Evolutionary conservation across 257 asterid species (phyloP).

Genomic region (Agastache rugosa): DNA sequence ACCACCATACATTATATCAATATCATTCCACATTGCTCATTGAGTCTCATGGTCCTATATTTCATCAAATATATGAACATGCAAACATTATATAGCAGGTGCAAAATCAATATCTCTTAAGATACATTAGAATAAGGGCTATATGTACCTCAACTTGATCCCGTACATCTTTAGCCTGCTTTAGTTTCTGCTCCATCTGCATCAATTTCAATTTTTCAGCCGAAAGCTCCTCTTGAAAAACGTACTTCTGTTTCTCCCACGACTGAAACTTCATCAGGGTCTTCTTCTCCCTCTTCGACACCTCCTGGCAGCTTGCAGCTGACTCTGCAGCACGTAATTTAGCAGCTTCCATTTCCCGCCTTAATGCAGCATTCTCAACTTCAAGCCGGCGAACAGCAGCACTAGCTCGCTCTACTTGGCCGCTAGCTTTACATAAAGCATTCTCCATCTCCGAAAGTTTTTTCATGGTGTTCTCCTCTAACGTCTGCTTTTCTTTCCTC

Average conservation of each 20-base stretch:
- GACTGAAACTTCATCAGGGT: slow-evolving; percentile 70
- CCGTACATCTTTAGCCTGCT: slow-evolving; percentile 60
- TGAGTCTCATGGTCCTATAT: slow-evolving; percentile 11
- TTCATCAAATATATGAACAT: slow-evolving; percentile 7
- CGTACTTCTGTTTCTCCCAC: slow-evolving; percentile 87
- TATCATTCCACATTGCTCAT: slow-evolving; percentile 15
- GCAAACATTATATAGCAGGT: slow-evolving; percentile 31
- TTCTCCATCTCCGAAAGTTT: slow-evolving; percentile 88
- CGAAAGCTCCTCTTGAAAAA: slow-evolving; percentile 76
- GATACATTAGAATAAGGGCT: slow-evolving; percentile 26
- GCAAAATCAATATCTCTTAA: slow-evolving; percentile 8
- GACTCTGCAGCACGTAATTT: slow-evolving; percentile 73
- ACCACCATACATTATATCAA: slow-evolving; percentile 10
- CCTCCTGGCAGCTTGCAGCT: slow-evolving; percentile 80
- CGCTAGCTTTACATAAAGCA: slow-evolving; percentile 79
- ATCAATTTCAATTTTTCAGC: slow-evolving; percentile 58
- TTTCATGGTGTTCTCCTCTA: slow-evolving; percentile 81
- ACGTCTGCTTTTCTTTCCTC: slow-evolving; percentile 77
- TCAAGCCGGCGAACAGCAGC: slow-evolving; percentile 79
- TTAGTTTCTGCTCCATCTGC: slow-evolving; percentile 60
- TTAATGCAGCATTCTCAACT: slow-evolving; percentile 63
- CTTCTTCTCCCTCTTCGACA: slow-evolving; percentile 76
- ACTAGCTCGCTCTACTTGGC: slow-evolving; percentile 84
- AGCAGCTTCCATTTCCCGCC: slow-evolving; percentile 88
- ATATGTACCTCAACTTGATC: slow-evolving; percentile 80